Conservation (phyloP, 129 eudicot species). For the Arctium lappa region DNA sequence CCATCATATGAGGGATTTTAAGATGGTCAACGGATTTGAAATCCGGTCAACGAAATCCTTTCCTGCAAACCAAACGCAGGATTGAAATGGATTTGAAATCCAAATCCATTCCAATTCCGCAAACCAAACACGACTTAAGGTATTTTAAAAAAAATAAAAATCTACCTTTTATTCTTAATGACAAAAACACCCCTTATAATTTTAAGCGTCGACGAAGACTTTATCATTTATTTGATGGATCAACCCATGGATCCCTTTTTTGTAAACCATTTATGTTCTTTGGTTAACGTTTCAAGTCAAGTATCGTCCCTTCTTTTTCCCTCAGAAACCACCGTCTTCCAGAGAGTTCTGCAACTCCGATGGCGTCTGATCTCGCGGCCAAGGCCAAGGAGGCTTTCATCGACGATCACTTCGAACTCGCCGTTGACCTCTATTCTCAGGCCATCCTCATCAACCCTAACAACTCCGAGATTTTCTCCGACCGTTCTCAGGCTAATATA, state of each 20-base stretch:
- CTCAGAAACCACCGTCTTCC: neutral
- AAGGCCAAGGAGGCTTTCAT: constrained; percentile 88
- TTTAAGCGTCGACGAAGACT: constrained; percentile 16
- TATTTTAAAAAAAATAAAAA: no score
- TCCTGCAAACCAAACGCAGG: no score
- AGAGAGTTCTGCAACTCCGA: constrained; percentile 30
- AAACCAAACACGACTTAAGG: no score
- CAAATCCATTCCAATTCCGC: no score
- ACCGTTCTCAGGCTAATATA: constrained; percentile 92
- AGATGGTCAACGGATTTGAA: no score
- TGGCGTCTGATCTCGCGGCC: constrained; percentile 77
- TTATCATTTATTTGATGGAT: neutral
- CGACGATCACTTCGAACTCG: constrained; percentile 92
- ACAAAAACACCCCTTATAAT: neutral
- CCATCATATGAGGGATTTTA: no score
- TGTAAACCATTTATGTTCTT: neutral
- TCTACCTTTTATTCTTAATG: no score
- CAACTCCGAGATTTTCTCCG: constrained; percentile 61
- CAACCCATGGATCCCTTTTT: neutral
- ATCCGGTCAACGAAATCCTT: no score
- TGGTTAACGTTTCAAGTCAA: constrained; percentile 12
- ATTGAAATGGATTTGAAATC: no score
- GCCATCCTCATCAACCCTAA: constrained; percentile 69
- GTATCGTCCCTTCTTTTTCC: constrained; percentile 12
- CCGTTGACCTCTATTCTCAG: constrained; percentile 87